Evolutionary conservation across 176 grass and related monocot genomes (phyloP).

Genomic region (Oryza glumipatula): DNA sequence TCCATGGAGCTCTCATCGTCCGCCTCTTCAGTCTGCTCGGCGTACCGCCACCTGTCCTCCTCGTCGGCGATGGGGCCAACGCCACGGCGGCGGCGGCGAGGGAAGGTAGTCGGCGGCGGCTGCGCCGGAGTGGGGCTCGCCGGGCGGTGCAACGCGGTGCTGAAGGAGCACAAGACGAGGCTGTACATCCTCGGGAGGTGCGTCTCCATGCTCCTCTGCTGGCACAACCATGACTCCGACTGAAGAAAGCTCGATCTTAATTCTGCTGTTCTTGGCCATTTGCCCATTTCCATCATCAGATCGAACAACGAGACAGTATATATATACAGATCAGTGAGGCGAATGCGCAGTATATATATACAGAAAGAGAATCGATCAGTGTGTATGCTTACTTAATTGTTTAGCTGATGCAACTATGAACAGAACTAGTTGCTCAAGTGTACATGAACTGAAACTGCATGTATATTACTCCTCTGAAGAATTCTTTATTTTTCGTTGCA

Average conservation of each 20-base stretch:
- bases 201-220: conserved; percentile 86
- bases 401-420: neutral
- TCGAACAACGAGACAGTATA: neutral
- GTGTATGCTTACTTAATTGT: neutral
- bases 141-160: conserved; percentile 58
- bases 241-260: neutral
- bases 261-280: no score
- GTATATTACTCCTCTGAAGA: no score
- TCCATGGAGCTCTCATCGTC: conserved; percentile 47
- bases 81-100: neutral
- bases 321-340: neutral
- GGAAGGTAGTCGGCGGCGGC: neutral
- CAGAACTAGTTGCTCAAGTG: neutral
- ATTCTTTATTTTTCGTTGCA: no score
- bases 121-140: neutral
- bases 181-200: conserved; percentile 83
- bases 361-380: neutral
- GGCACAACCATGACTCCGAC: conserved; percentile 69
- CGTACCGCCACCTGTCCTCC: conserved; percentile 26
- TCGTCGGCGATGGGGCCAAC: no score
- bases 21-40: conserved; percentile 33
- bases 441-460: neutral
- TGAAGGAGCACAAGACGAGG: conserved; percentile 90
- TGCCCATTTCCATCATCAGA: neutral
- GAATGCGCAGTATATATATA: neutral